Evolutionary conservation across 345 rosid genomes (phyloP).

Genomic region (Brassica incana): DNA sequence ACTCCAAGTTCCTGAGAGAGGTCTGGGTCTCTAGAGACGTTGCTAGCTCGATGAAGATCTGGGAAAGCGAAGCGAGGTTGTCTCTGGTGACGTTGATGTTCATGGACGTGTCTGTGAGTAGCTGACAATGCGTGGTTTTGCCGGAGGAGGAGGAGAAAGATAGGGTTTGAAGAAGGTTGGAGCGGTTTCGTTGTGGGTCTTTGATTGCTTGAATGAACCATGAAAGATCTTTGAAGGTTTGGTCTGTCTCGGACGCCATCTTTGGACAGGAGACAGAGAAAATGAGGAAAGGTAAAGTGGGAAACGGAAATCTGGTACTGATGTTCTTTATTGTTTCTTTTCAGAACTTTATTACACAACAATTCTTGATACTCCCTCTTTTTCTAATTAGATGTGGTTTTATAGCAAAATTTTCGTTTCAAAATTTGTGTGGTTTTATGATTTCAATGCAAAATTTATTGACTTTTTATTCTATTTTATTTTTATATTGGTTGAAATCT

Average conservation of each 20-base stretch:
- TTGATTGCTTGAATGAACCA: conserved; percentile 60
- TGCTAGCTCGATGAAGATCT: conserved; percentile 54
- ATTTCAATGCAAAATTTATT: too few relatives aligned
- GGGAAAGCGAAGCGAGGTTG: conserved; percentile 45
- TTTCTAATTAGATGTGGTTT: too few relatives aligned
- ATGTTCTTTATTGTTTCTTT: background rate
- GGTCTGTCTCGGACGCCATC: conserved; percentile 66
- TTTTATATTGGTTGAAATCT: too few relatives aligned
- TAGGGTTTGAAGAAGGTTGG: conserved; percentile 53
- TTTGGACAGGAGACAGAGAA: conserved; percentile 4
- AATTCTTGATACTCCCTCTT: too few relatives aligned
- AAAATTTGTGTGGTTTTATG: too few relatives aligned
- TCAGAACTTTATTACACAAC: background rate
- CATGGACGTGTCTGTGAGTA: conserved; percentile 65
- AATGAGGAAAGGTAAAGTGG: conserved; percentile 26
- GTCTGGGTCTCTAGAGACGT: conserved; percentile 45
- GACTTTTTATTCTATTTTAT: too few relatives aligned
- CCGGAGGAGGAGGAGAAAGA: conserved; percentile 62
- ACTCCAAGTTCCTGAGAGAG: conserved; percentile 63
- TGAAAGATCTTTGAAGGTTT: conserved; percentile 58
- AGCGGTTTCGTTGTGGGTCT: conserved; percentile 43
- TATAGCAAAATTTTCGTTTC: too few relatives aligned
- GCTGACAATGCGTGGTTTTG: conserved; percentile 57
- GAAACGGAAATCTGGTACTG: background rate
- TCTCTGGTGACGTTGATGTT: conserved; percentile 56